Conservation (phyloP, 2,329 filamentous ascomycete genomes). For the Cordyceps tenuipes region DNA sequence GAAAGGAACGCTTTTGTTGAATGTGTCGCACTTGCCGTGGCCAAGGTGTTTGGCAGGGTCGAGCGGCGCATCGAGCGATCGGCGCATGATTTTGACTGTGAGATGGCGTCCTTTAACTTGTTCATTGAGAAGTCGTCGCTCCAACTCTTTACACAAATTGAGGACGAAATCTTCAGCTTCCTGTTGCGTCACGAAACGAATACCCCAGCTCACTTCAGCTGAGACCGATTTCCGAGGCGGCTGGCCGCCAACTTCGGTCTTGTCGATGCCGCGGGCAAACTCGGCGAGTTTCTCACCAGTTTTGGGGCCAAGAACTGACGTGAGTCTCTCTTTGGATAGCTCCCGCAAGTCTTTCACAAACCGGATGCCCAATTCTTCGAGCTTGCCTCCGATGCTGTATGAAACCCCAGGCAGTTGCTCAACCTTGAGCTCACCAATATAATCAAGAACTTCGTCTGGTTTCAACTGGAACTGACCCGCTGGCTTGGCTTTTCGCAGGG, state of each 20-base stretch:
- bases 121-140: conserved; percentile 72
- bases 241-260: conserved; percentile 76
- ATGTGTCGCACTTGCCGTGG: conserved; percentile 89
- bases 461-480: conserved; percentile 86
- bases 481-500: conserved; percentile 84
- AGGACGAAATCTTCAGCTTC: conserved; percentile 89
- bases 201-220: conserved; percentile 96
- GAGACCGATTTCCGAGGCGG: conserved; percentile 87
- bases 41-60: conserved; percentile 91
- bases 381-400: conserved; percentile 74
- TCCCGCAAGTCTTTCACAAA: conserved; percentile 76
- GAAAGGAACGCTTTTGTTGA: conserved; percentile 78
- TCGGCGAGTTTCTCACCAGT: conserved; percentile 87
- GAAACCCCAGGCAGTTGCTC: conserved; percentile 87
- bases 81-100: conserved; percentile 90
- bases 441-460: conserved; percentile 66
- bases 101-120: conserved; percentile 80
- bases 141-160: conserved; percentile 77
- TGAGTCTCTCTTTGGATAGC: conserved; percentile 66
- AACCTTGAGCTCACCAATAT: conserved; percentile 70
- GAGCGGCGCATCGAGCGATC: conserved; percentile 75
- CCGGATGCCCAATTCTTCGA: conserved; percentile 79
- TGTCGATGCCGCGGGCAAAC: conserved; percentile 82
- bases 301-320: conserved; percentile 73
- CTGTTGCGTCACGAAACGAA: conserved; percentile 83